These are phyloP conservation scores for Gautieria morchelliformis DNA, from an alignment of 768 basidiomycete species.

Conservation along the genomic window DNA sequence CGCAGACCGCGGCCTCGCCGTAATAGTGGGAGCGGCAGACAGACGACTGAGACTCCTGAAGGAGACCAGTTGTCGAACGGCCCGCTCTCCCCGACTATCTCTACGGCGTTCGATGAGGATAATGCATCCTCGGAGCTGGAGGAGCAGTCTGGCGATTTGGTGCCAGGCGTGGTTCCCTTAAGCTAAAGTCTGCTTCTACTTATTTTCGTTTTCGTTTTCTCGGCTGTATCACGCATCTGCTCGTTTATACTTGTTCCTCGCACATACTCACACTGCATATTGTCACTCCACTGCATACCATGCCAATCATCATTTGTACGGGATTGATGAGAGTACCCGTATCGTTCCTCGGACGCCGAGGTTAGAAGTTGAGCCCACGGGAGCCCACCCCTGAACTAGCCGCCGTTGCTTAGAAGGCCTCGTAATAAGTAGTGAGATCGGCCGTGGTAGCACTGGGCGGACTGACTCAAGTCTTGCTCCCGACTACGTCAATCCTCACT, in stretches of 20 bases:
- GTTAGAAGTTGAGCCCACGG: background rate
- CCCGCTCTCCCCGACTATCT: background rate
- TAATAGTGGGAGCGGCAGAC: background rate
- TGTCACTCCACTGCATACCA: background rate
- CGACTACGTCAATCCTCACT: background rate
- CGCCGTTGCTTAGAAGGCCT: too few species aligned
- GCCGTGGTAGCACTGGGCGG: background rate
- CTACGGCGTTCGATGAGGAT: background rate
- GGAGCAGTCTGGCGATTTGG: background rate
- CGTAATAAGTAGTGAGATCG: background rate
- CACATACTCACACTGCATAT: background rate
- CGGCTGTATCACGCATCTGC: background rate
- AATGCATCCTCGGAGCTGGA: background rate
- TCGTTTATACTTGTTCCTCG: background rate
- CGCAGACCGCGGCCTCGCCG: slow-evolving; percentile 20
- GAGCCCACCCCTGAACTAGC: too few species aligned
- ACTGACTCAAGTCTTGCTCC: background rate
- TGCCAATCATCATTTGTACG: too few species aligned
- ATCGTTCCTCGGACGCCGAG: background rate
- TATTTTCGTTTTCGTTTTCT: background rate
- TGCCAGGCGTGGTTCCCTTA: too few species aligned
- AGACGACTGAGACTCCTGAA: background rate
- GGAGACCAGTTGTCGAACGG: background rate
- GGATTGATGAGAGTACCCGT: too few species aligned
- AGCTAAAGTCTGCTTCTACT: too few species aligned